Evolutionary conservation across 1,139 yeast genomes (phyloP), one percentile per base, ranked within the genome.

Genomic region (Arxiozyma heterogenica): DNA sequence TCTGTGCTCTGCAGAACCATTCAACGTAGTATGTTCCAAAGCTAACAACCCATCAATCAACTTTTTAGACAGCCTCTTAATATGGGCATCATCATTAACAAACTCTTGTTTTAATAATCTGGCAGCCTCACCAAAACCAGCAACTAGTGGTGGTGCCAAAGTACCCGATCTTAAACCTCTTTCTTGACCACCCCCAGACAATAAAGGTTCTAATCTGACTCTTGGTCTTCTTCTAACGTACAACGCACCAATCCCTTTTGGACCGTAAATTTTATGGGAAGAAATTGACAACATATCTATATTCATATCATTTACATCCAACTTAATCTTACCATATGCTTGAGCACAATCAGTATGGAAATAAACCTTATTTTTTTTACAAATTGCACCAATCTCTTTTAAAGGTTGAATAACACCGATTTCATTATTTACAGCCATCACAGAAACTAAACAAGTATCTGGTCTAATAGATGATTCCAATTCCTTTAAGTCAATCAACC

Each of bases 291-390:
- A 77, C 61, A 91, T 74, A 72, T 93, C 99, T 64, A 93, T 87
- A 69, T 93, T 90, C 85, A 84, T 82, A 63, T 84, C 88, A 74
- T 94, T 90, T 57, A 93, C 99, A 67, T 93, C 97, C 55, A 93
- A 74, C 52, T 90, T 89, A 54, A 94, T 81, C 72, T 94, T 94
- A 59, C 99, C 99, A 67, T 82, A 88, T 4, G 96, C 98, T 73
- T 93, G 99, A 21, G 99, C 98, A 55, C 87, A 95, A 70, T 93
- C 99, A n/a, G 98, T 85, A 73, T 93, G 99, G 84, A 94, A 93
- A 67, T 90, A 93, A 44, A 93, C 84, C 75, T 94, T 93, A 68
- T 88, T 77, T 62, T 82, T 80, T 62, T 93, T 81, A 73, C 99
- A 93, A 57, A 93, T 78, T 57, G 77, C 73, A 52, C 99, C 99